A percentile compares a stretch with the other conserved stretches of the same genome.
phyloP scores from a whole-genome alignment of 768 basidiomycete species.

The Boletus barrowsii region DNA sequence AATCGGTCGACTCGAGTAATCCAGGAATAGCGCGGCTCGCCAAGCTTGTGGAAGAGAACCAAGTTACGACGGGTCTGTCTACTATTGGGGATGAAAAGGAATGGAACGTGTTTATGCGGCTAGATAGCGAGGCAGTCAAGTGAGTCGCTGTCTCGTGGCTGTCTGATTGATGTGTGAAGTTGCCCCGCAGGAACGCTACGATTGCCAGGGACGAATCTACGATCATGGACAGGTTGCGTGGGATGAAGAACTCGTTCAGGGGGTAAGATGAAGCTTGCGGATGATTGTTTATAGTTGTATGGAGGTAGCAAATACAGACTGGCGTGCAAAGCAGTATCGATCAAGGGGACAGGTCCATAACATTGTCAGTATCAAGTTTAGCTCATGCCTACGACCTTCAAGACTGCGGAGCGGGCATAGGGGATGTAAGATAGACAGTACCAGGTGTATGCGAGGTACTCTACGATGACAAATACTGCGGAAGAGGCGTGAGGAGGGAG shows the following conservation, averaged over 20 bases:
- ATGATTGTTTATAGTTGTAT: not conserved
- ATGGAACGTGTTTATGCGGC: conserved; percentile 95
- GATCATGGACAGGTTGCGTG: conserved; percentile 73
- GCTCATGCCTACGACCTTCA: conserved; percentile 55
- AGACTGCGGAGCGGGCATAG: conserved; percentile 75
- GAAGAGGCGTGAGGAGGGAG: not conserved
- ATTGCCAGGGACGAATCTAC: conserved; percentile 41
- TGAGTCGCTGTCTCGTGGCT: conserved; percentile 33
- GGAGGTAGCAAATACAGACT: not conserved
- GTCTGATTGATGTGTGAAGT: not conserved
- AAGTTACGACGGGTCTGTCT: conserved; percentile 72
- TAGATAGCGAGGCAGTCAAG: conserved; percentile 61
- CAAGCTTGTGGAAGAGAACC: conserved; percentile 54
- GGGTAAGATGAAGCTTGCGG: conserved; percentile 32
- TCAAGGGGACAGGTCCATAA: not conserved
- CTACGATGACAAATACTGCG: conserved; percentile 84
- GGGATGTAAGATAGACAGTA: conserved; percentile 88
- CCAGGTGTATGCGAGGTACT: conserved; percentile 92
- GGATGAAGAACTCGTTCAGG: conserved; percentile 80
- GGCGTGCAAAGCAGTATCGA: not conserved
- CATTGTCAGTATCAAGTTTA: conserved; percentile 4
- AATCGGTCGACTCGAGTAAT: conserved; percentile 60
- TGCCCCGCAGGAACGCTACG: conserved; percentile 46
- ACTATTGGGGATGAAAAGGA: conserved; percentile 92
- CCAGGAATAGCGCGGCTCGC: conserved; percentile 56